Percentiles rank a stretch among this genome's conserved stretches.
Evolutionary conservation across 2,329 filamentous ascomycete species (phyloP).

Genomic region (Fusarium citri): DNA sequence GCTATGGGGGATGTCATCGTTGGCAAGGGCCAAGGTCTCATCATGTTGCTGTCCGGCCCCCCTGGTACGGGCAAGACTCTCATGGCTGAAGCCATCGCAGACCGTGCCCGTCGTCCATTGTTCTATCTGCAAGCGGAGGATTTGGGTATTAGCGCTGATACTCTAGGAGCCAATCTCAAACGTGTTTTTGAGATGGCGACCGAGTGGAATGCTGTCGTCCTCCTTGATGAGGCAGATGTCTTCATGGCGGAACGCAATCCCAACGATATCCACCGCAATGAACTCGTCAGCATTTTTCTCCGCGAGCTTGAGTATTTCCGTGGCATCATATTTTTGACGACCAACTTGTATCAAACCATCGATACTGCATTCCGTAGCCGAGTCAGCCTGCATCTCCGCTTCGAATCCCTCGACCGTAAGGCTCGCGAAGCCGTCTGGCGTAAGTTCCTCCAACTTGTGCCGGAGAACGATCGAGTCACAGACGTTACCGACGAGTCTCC

Average conservation of each 20-base stretch:
- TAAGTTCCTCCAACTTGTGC: slow-evolving; percentile 58
- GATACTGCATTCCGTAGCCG: slow-evolving; percentile 60
- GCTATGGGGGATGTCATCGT: slow-evolving; percentile 56
- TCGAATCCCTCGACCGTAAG: slow-evolving; percentile 53
- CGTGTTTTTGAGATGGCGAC: slow-evolving; percentile 60
- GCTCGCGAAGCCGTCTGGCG: slow-evolving; percentile 58
- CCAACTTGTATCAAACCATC: slow-evolving; percentile 57
- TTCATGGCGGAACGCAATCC: slow-evolving; percentile 62
- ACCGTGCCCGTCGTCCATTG: slow-evolving; percentile 57
- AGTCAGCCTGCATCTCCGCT: slow-evolving; percentile 60
- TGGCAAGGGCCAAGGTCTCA: slow-evolving; percentile 58
- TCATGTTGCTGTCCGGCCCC: slow-evolving; percentile 59
- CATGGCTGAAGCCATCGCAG: slow-evolving; percentile 58
- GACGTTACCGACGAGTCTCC: slow-evolving; percentile 1
- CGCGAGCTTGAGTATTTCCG: slow-evolving; percentile 59
- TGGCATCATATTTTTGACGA: slow-evolving; percentile 60
- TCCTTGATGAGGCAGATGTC: slow-evolving; percentile 66
- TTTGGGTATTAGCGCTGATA: slow-evolving; percentile 57
- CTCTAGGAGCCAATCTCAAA: slow-evolving; percentile 61
- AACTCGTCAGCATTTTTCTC: slow-evolving; percentile 61
- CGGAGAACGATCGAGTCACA: slow-evolving; percentile 20
- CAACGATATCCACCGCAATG: slow-evolving; percentile 61
- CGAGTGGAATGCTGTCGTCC: slow-evolving; percentile 62
- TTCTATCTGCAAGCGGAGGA: slow-evolving; percentile 61
- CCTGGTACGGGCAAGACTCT: slow-evolving; percentile 62